Conservation (phyloP, 805 yeast genomes). For the Metschnikowia bowlesiae region DNA sequence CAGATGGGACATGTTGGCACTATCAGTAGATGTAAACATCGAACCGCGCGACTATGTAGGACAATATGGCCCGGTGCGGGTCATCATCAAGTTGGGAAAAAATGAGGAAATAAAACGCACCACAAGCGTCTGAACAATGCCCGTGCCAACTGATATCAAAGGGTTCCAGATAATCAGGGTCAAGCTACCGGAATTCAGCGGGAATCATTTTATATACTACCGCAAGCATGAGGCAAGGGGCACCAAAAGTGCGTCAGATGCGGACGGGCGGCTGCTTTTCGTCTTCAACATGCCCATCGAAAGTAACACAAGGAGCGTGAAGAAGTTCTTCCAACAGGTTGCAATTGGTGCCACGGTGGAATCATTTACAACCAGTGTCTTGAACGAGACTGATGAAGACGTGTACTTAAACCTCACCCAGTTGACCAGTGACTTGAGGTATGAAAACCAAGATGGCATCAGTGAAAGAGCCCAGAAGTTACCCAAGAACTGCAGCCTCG, state of each 20-base stretch:
- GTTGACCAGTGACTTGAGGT: slow-evolving; percentile 54
- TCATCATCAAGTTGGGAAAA: slow-evolving; percentile 3
- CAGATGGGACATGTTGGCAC: slow-evolving; percentile 1
- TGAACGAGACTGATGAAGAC: slow-evolving; percentile 43
- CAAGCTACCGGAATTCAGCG: slow-evolving; percentile 31
- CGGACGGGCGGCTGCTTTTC: slow-evolving; percentile 53
- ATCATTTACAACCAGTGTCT: slow-evolving; percentile 28
- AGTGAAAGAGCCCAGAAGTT: slow-evolving; percentile 38
- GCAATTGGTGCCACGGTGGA: slow-evolving; percentile 67
- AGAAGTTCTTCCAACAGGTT: slow-evolving; percentile 52
- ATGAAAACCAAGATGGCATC: slow-evolving; percentile 20
- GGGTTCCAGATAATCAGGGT: slow-evolving; percentile 55
- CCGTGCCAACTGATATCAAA: slow-evolving; percentile 40
- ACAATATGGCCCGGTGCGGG: slow-evolving; percentile 1
- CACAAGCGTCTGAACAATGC: slow-evolving; percentile 7
- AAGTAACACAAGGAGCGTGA: slow-evolving; percentile 49
- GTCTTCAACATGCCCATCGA: slow-evolving; percentile 70
- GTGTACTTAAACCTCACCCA: slow-evolving; percentile 46
- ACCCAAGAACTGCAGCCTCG: slow-evolving; percentile 71
- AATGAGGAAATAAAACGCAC: neutral
- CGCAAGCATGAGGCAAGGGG: slow-evolving; percentile 55
- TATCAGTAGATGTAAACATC: neutral
- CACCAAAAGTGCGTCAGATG: slow-evolving; percentile 20
- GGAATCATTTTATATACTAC: slow-evolving; percentile 55
- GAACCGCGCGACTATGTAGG: slow-evolving; percentile 3